phyloP scores from a whole-genome alignment of 352 stramenopile genomes.

The Aphanomyces astaci region DNA sequence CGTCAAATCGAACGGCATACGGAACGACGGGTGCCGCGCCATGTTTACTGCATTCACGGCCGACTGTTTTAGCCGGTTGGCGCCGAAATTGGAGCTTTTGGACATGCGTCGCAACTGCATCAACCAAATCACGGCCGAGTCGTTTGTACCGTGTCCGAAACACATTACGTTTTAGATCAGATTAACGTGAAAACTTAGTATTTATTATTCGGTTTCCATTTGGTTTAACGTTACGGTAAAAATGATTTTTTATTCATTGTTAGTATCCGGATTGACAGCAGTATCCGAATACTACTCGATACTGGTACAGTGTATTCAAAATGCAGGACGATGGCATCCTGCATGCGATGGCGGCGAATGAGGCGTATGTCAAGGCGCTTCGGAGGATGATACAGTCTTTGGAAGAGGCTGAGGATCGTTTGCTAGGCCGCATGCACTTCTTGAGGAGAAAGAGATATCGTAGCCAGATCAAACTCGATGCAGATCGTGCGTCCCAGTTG shows the following conservation, averaged over 20 bases:
- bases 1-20: slow-evolving; percentile 56
- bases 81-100: slow-evolving; percentile 50
- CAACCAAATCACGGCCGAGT: slow-evolving; percentile 7
- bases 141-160: slow-evolving; percentile 19
- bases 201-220: too few species aligned
- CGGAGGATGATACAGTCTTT: neutral
- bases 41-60: slow-evolving; percentile 67
- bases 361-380: neutral
- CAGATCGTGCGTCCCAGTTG: neutral
- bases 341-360: neutral
- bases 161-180: slow-evolving; percentile 12
- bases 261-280: too few species aligned
- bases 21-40: slow-evolving; percentile 44
- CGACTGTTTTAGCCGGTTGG: slow-evolving; percentile 40
- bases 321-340: neutral
- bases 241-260: too few species aligned
- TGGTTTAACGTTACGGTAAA: too few species aligned
- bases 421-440: neutral
- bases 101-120: slow-evolving; percentile 50
- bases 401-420: neutral
- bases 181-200: too few species aligned
- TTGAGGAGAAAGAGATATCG: neutral
- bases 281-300: too few species aligned
- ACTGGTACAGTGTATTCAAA: too few species aligned
- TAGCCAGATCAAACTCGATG: neutral